A percentile compares a stretch with the other conserved stretches of the same genome.
Evolutionary conservation across 139 green algal species (phyloP).

Genomic region (Tetraselmis chui): DNA sequence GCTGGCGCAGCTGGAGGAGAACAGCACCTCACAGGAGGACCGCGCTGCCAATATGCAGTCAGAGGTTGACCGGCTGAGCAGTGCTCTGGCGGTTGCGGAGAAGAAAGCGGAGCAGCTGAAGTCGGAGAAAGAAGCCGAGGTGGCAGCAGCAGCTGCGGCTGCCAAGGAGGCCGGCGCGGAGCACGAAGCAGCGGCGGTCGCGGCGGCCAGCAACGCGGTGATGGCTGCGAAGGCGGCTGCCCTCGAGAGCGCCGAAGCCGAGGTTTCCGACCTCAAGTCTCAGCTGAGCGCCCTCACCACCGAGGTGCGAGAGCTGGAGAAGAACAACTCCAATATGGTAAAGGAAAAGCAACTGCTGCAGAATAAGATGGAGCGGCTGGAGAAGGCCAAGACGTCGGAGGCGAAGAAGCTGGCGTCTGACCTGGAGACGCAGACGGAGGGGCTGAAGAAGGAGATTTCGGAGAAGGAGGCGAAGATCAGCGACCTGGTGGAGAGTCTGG

Average conservation of each 20-base stretch:
- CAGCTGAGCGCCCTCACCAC: neutral
- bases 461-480: constrained; percentile 19
- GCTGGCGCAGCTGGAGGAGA: neutral
- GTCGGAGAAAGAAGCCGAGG: neutral
- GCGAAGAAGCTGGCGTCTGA: constrained; percentile 8
- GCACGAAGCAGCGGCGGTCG: neutral
- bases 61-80: constrained; percentile 45
- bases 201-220: neutral
- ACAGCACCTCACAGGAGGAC: neutral
- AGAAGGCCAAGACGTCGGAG: constrained; percentile 24
- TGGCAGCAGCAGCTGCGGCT: neutral
- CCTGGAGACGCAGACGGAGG: constrained; percentile 15
- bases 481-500: constrained; percentile 62
- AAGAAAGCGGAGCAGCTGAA: constrained; percentile 3
- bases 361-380: constrained; percentile 14
- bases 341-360: constrained; percentile 10
- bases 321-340: constrained; percentile 13
- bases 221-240: neutral
- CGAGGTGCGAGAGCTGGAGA: constrained; percentile 22
- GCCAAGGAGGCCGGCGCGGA: neutral
- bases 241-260: constrained; percentile 11
- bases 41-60: constrained; percentile 20
- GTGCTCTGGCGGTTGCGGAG: constrained; percentile 20
- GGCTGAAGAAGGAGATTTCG: constrained; percentile 13
- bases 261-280: neutral